phyloP scores from a whole-genome alignment of 176 grass and related monocot genomes.

The Hyparrhenia diplandra region DNA sequence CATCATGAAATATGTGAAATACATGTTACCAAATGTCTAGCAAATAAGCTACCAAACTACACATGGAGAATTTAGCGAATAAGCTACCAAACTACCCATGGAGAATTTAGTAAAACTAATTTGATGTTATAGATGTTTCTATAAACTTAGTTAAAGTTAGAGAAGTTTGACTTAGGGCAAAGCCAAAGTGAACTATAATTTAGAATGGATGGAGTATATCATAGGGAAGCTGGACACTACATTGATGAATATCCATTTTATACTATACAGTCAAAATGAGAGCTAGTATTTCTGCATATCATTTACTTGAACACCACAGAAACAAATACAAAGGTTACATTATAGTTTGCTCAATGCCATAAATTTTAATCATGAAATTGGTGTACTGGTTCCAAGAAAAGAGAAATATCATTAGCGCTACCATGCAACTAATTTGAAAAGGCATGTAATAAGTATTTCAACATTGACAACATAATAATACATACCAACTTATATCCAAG shows the following conservation, averaged over 20 bases:
- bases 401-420: neutral
- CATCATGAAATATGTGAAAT: constrained; percentile 15
- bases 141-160: neutral
- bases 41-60: neutral
- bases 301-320: neutral
- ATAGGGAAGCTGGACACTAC: neutral
- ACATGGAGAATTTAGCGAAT: neutral
- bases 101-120: neutral
- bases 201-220: neutral
- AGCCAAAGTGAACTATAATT: neutral
- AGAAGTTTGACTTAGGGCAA: neutral
- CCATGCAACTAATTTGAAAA: constrained; percentile 8
- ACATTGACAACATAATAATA: neutral
- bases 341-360: neutral
- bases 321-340: constrained; percentile 12
- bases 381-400: neutral
- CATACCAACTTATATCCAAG: constrained; percentile 59
- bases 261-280: neutral
- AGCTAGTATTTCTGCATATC: neutral
- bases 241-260: constrained; percentile 1
- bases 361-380: constrained; percentile 14
- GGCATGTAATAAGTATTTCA: neutral
- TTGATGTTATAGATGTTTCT: neutral
- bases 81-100: neutral
- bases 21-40: neutral